phyloP scores from a whole-genome alignment of 805 yeast genomes.

The Saccharomycopsis olivae region DNA sequence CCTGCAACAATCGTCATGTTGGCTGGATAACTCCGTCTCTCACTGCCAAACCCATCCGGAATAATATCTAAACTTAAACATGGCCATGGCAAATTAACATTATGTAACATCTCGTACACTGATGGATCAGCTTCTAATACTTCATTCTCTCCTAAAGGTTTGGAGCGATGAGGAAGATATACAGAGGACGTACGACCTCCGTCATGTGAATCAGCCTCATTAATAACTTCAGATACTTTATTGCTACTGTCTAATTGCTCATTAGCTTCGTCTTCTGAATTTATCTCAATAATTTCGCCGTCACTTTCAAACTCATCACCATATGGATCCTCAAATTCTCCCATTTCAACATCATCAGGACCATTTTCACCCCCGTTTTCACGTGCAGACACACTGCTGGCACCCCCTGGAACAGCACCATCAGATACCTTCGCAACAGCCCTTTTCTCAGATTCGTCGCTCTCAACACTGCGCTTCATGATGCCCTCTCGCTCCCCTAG shows the following conservation, averaged over 20 bases:
- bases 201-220: constrained; percentile 19
- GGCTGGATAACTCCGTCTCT: constrained; percentile 85
- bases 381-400: no score
- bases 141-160: constrained; percentile 91
- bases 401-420: constrained; percentile 33
- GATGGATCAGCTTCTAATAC: constrained; percentile 93
- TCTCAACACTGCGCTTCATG: no score
- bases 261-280: constrained; percentile 41
- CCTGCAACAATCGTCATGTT: constrained; percentile 80
- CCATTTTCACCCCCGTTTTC: constrained; percentile 27
- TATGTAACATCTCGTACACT: constrained; percentile 94
- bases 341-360: constrained; percentile 61
- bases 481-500: no score
- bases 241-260: constrained; percentile 23
- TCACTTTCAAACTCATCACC: constrained; percentile 92
- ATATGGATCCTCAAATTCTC: constrained; percentile 79
- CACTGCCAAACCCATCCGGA: constrained; percentile 79
- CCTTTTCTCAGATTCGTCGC: constrained; percentile 22
- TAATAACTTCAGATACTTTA: constrained; percentile 18
- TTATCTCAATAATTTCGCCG: constrained; percentile 78
- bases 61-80: constrained; percentile 83
- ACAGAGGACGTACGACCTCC: constrained; percentile 32
- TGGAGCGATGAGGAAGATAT: constrained; percentile 80
- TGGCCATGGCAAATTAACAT: constrained; percentile 93
- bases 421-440: constrained; percentile 28